phyloP scores from a whole-genome alignment of 2,329 filamentous ascomycete genomes.

The Fusarium denticulatum region DNA sequence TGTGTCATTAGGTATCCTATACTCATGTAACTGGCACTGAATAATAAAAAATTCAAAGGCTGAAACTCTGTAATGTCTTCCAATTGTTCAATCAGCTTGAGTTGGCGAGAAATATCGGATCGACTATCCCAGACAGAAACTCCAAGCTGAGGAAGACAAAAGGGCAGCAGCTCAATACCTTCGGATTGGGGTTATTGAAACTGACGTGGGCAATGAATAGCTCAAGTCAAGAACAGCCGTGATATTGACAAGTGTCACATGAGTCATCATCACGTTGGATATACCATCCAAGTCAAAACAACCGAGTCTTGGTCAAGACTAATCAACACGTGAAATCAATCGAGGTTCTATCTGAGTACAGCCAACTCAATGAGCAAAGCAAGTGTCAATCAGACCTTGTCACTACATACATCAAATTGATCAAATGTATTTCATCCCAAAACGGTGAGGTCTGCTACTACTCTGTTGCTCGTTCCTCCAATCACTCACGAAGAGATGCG shows the following conservation, averaged over 20 bases:
- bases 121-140: neutral
- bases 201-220: neutral
- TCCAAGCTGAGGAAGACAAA: neutral
- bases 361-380: neutral
- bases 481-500: neutral
- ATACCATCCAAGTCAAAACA: neutral
- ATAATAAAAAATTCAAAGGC: too few species aligned
- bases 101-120: neutral
- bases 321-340: neutral
- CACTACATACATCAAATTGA: slow-evolving; percentile 1
- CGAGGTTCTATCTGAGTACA: neutral
- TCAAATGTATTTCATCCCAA: neutral
- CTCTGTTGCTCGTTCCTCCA: neutral
- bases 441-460: neutral
- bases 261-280: neutral
- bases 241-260: neutral
- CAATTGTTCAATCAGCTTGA: neutral
- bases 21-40: neutral
- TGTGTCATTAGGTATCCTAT: too few species aligned
- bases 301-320: neutral
- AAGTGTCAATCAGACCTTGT: neutral
- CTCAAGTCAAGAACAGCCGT: neutral
- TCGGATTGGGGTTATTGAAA: neutral
- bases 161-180: neutral
- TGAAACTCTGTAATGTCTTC: too few species aligned